Evolutionary conservation across 2,329 filamentous ascomycete genomes (phyloP), one percentile per base, ranked within the genome.

Genomic region (Cordyceps farinosa): DNA sequence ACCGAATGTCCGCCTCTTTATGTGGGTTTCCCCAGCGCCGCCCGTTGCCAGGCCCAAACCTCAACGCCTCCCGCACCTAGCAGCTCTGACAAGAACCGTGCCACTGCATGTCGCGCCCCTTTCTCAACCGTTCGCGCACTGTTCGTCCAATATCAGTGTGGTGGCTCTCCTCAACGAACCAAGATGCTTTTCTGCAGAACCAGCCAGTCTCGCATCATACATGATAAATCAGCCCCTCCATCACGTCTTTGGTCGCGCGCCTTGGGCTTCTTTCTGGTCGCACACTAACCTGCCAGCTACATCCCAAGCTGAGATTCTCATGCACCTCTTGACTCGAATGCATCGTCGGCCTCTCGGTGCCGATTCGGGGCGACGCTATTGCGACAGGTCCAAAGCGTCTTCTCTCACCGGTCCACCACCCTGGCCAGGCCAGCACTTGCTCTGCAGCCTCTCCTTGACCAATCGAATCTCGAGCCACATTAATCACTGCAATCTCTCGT

Each of bases 141-240:
- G 58, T 61, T 61, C 58, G 58, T 61, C 58, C 48, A 52, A 61
- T 61, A 53, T 61, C 57, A 44, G 29, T 45, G 9, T 56, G 34
- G 50, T 17, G 15, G 17, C 15, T 42, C 15, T 44, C 9, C 47
- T 30, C n/a, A 34, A 44, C 32, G 42, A 52, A 10, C 27, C 17
- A 9, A 47, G 54, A 15, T 17, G 22, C 9, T 22, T n/a, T n/a
- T 32, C 10, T 40, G 34, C 30, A 57, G 22, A 1, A 1, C 22
- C 22, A 22, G 22, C 22, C 22, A 22, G 22, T 22, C 22, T 22
- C 22, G 22, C 22, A 22, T 22, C 22, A 22, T 22, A 22, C 22
- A 22, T 22, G 22, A 22, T 22, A 22, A 22, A 22, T 22, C 22
- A 22, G 22, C 22, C 22, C 22, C 22, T 22, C 22, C 22, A 22